Evolutionary conservation across 106 monocot genomes (phyloP), one percentile per base, ranked within the genome.

Genomic region (Dioscorea alata): DNA sequence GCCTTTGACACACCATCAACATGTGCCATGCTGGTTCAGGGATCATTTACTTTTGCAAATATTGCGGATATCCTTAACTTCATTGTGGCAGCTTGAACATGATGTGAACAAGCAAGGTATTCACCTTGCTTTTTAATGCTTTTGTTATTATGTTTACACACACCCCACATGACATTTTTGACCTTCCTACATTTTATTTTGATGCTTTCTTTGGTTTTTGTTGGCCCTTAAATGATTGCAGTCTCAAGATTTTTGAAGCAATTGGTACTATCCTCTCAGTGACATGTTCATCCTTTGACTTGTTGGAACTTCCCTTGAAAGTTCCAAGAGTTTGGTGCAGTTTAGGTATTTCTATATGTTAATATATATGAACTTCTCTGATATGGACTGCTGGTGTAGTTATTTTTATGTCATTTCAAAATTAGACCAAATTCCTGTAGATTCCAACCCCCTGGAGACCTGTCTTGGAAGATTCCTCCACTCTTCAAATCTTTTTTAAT

Each of bases 321-420:
- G 96, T 83, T 92, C 92, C 57, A 92, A 97, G 96, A 97, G 70
- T 97, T 97, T 76, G 96, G 96, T 72, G 87, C 92, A 20, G 86
- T 97, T 0, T 92, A 97, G 92, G 96, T 97, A 82, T 65, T 51
- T 7, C 50, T 63, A 67, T 67, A 64, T 18, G 63, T 70, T 20
- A 33, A n/a, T 6, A n/a, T n/a, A 32, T 34, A 34, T 34, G 34
- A 34, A 34, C 34, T 34, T 34, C 34, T 34, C 34, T 34, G 34
- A 34, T 7, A 34, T 34, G 34, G 3, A 16, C 53, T 3, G 18
- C 8, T 53, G 14, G 53, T 18, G 18, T 53, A 53, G 18, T 53
- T 53, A n/a, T n/a, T n/a, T 16, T 53, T 53, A 16, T 53, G 4
- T 53, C 16, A 18, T 13, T 53, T 18, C 2, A 33, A 63, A 12